Conservation (phyloP, 1,139 yeast species). For the Geotrichum fermentans region DNA sequence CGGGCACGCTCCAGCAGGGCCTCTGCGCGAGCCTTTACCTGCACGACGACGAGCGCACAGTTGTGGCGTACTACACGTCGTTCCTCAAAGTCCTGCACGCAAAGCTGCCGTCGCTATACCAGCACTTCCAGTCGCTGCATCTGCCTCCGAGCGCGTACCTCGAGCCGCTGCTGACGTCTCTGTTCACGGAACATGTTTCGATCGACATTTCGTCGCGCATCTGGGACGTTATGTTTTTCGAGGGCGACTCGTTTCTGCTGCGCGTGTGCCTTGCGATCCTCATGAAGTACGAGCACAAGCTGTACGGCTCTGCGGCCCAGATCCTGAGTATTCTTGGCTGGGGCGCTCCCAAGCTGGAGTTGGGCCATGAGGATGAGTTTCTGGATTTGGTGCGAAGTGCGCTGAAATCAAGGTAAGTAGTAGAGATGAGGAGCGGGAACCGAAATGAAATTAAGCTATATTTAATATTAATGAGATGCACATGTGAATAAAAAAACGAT, state of each 20-base stretch:
- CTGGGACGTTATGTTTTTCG: conserved; percentile 56
- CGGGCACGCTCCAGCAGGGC: conserved; percentile 42
- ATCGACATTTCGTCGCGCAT: conserved; percentile 42
- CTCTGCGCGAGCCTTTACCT: conserved; percentile 31
- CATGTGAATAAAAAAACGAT: too few species aligned
- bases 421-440: too few species aligned
- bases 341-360: conserved; percentile 36
- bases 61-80: conserved; percentile 38
- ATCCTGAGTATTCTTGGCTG: conserved; percentile 40
- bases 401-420: conserved; percentile 24
- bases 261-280: conserved; percentile 42
- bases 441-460: too few species aligned
- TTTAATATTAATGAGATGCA: too few species aligned
- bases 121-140: conserved; percentile 47
- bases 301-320: conserved; percentile 45
- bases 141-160: conserved; percentile 40
- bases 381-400: conserved; percentile 41
- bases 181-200: conserved; percentile 38
- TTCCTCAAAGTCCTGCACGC: conserved; percentile 47
- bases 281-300: conserved; percentile 46
- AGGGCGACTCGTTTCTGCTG: neutral
- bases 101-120: conserved; percentile 44
- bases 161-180: conserved; percentile 37
- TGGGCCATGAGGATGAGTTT: conserved; percentile 48
- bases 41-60: conserved; percentile 31